phyloP scores from a whole-genome alignment of 2,329 filamentous ascomycete genomes.

The Alternaria tenuissima region DNA sequence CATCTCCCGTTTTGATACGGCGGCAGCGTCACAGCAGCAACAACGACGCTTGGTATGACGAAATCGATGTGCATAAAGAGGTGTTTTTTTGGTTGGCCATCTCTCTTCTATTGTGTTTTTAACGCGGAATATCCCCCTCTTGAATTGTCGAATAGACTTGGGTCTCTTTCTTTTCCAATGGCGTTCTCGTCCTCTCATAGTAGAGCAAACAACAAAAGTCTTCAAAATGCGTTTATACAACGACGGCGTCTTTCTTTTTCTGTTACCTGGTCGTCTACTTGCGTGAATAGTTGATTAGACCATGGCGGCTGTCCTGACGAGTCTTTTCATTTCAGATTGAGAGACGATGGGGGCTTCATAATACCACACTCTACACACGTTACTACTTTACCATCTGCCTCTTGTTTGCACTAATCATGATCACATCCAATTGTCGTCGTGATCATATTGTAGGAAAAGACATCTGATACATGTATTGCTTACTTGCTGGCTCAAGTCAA shows the following conservation, averaged over 20 bases:
- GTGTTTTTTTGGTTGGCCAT: slow-evolving; percentile 35
- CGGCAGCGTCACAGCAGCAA: slow-evolving; percentile 4
- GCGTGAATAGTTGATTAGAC: slow-evolving; percentile 24
- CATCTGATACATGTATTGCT: no score
- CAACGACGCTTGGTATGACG: slow-evolving; percentile 38
- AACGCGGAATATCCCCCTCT: slow-evolving; percentile 34
- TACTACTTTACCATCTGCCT: slow-evolving; percentile 6
- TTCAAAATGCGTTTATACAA: slow-evolving; percentile 8
- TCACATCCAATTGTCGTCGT: no score
- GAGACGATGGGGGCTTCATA: slow-evolving; percentile 16
- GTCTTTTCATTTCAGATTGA: neutral
- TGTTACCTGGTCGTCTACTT: neutral
- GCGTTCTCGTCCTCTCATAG: slow-evolving; percentile 23
- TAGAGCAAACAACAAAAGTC: slow-evolving; percentile 35
- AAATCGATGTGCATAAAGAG: slow-evolving; percentile 47
- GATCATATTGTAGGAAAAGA: no score
- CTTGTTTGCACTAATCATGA: no score
- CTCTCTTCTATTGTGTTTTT: slow-evolving; percentile 15
- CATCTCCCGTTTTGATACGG: slow-evolving; percentile 39
- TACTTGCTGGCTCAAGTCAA: no score
- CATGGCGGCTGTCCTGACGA: slow-evolving; percentile 1
- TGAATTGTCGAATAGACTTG: slow-evolving; percentile 29
- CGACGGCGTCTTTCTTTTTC: slow-evolving; percentile 5
- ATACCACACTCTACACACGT: slow-evolving; percentile 24
- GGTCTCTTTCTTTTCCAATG: slow-evolving; percentile 13